phyloP scores from a whole-genome alignment of 2,329 filamentous ascomycete species.

The Sporothrix sp. region DNA sequence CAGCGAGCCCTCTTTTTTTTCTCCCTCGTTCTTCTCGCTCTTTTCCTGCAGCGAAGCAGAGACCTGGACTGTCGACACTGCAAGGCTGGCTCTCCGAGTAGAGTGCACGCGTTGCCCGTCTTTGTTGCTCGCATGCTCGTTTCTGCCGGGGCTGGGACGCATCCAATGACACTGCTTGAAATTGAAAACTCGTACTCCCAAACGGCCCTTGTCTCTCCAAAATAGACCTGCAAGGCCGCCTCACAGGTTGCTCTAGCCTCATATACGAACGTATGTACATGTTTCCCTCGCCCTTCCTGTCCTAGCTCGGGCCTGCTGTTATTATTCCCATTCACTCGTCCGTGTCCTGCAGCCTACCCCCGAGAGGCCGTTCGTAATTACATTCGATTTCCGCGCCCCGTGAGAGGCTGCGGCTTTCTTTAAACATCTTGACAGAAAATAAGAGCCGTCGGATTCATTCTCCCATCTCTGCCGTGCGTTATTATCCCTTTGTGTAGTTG shows the following conservation, averaged over 20 bases:
- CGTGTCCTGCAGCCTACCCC: background rate
- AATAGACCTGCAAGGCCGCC: no score
- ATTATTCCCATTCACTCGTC: background rate
- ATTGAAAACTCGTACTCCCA: no score
- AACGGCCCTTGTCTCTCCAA: no score
- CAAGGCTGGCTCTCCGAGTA: no score
- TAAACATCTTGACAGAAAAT: background rate
- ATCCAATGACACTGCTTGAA: no score
- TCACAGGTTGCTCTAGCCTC: no score
- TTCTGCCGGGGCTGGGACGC: no score
- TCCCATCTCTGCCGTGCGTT: background rate
- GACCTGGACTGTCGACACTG: no score
- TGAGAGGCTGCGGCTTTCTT: constrained; percentile 3
- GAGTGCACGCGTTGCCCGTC: no score
- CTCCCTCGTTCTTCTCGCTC: background rate
- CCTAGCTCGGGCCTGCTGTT: background rate
- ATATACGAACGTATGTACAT: background rate
- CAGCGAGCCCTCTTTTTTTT: background rate
- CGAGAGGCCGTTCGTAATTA: constrained; percentile 14
- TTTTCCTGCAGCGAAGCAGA: background rate
- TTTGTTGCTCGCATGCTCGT: no score
- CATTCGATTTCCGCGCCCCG: constrained; percentile 13
- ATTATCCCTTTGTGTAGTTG: background rate
- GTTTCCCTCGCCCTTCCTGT: background rate
- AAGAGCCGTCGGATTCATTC: background rate